Conservation (phyloP, 2,329 filamentous ascomycete genomes). For the Colletotrichum ledebouriae region DNA sequence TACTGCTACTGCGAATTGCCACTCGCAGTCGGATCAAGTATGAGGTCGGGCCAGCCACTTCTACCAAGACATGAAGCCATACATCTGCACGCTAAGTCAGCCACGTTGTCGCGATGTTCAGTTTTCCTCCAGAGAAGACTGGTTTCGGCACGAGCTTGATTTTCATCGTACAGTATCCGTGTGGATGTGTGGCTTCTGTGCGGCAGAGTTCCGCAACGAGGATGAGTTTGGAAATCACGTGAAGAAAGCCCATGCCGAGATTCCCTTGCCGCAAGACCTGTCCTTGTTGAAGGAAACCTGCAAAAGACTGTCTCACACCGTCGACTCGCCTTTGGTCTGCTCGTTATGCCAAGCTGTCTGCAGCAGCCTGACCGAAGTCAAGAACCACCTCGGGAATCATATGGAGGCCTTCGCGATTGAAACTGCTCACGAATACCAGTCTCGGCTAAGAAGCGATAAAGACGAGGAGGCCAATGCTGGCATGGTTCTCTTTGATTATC, state of each 20-base stretch:
- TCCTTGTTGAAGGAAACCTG: neutral
- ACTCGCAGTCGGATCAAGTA: neutral
- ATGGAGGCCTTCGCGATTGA: neutral
- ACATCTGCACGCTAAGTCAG: neutral
- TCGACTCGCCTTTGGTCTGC: neutral
- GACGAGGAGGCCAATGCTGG: neutral
- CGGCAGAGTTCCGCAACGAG: neutral
- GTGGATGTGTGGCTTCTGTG: neutral
- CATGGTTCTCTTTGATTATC: neutral
- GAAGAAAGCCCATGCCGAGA: neutral
- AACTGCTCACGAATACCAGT: neutral
- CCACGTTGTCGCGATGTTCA: neutral
- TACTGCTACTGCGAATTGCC: neutral
- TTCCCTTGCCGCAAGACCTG: neutral
- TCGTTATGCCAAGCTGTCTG: neutral
- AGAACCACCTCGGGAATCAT: conserved; percentile 2
- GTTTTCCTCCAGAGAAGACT: neutral
- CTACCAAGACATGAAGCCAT: neutral
- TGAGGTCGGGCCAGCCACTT: conserved; percentile 6
- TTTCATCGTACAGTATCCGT: neutral
- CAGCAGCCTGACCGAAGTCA: neutral
- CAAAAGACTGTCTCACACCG: neutral
- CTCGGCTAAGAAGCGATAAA: too few relatives aligned
- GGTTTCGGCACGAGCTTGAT: conserved; percentile 2
- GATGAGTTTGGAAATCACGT: neutral